phyloP scores from a whole-genome alignment of 2,329 filamentous ascomycete genomes.

The Didymella arachidicola region DNA sequence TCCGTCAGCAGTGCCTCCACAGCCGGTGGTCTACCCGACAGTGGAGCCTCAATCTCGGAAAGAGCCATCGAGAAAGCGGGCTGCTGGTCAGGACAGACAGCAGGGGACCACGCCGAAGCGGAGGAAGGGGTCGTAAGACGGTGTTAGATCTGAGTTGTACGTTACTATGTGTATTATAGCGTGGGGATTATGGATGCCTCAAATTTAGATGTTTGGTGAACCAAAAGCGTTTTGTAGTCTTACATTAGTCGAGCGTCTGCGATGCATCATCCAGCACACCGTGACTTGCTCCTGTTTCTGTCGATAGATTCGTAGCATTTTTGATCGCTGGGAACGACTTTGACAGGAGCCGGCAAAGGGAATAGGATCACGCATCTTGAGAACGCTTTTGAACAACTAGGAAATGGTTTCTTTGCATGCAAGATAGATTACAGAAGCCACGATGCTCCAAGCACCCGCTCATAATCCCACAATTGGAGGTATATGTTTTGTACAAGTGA shows the following conservation, averaged over 20 bases:
- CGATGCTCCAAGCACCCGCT: conserved; percentile 46
- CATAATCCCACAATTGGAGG: conserved; percentile 44
- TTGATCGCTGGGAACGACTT: not conserved
- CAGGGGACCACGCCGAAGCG: too few species aligned
- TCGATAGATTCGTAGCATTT: not conserved
- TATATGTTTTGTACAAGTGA: conserved; percentile 51
- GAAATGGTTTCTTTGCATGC: conserved; percentile 50
- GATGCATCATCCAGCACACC: not conserved
- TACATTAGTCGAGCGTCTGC: not conserved
- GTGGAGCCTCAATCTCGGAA: not conserved
- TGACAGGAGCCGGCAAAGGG: not conserved
- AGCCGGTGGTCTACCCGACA: too few species aligned
- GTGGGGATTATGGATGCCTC: not conserved
- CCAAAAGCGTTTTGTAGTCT: not conserved
- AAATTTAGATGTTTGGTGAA: not conserved
- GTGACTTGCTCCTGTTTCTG: not conserved
- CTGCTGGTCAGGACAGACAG: too few species aligned
- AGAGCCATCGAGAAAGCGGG: not conserved
- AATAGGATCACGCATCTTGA: not conserved
- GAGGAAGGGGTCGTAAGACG: too few species aligned
- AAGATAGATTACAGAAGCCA: conserved; percentile 53
- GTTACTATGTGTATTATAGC: not conserved
- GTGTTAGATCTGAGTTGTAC: not conserved
- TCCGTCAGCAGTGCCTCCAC: too few species aligned
- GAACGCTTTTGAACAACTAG: conserved; percentile 31